Base-by-base conservation (phyloP, 2,329 filamentous ascomycete species). In the Nigrograna mackinnonii region DNA sequence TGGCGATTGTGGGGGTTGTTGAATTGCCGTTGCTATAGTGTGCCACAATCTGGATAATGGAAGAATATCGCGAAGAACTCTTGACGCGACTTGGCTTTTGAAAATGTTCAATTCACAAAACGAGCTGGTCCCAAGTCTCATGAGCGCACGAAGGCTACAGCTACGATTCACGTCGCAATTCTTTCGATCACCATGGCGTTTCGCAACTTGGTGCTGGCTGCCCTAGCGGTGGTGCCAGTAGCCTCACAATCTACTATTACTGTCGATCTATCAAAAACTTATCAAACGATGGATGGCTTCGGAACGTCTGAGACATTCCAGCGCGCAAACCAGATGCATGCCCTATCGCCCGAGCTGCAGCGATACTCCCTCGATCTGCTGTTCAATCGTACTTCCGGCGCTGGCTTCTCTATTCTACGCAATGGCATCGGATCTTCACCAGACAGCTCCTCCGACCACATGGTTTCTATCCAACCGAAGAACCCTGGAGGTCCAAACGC, bases 221-320 rank as follows among this genome's bases (percentile, higher is more conserved):
- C 31, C 9, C 12, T 34, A 16, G 31, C 31, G 16, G 31, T 17
- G 2, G 11, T 17, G 13, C 9, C 31, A 18, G 12, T 34, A 34
- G 11, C 12, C 31, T 12, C 12, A 52, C 18, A 33, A 33, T 33
- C 53, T 3, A 55, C 50, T 6, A 67, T 75, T 42, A 72, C 64
- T 0, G 69, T 76, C n/a, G 67, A 75, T 49, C 55, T 71, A 4
- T 50, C 62, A 16, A 71, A 68, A 52, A 74, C 67, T 30, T 74
- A 69, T 54, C 73, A 76, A 60, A 71, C 60, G 6, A 74, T 76
- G 45, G 71, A 75, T 44, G 73, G 73, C 13, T 75, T 75, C 50
- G 73, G 73, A n/a, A 71, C 71, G 54, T 68, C 64, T 14, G 67
- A 71, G 36, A 73, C 72, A 4, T 76, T 76, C 50, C 70, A 74